A percentile compares a stretch with the other conserved stretches of the same genome.
Conservation (phyloP, 2,329 filamentous ascomycete species). For the Sclerotinia spermophila region DNA sequence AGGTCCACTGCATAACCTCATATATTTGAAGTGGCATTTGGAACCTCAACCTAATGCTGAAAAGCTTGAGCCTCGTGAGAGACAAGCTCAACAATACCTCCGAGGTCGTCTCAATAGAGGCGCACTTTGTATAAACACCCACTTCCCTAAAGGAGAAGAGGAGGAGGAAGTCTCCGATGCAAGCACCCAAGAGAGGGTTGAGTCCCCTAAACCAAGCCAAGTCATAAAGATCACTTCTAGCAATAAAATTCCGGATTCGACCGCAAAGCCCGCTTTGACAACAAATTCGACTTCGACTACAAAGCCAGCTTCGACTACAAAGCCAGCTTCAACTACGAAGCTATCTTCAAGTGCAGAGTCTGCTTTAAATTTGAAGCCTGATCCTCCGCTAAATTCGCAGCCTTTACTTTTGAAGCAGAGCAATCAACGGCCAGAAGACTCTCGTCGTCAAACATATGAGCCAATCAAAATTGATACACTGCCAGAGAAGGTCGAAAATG, state of each 20-base stretch:
- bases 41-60: neutral
- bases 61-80: neutral
- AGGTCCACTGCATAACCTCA: neutral
- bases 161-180: neutral
- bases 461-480: neutral
- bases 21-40: neutral
- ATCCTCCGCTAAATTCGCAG: neutral
- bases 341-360: no score
- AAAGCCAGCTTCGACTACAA: neutral
- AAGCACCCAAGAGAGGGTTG: neutral
- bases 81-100: neutral
- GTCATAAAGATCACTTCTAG: neutral
- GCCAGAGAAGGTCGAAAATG: neutral
- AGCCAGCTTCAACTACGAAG: neutral
- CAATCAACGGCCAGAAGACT: neutral
- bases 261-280: neutral
- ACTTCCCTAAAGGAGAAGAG: neutral
- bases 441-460: neutral
- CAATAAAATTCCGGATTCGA: neutral
- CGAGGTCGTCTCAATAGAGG: neutral
- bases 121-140: neutral
- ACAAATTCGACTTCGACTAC: neutral
- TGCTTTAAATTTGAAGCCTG: neutral
- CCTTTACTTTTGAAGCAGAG: neutral
- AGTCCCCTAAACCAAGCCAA: neutral